These are phyloP conservation scores for Lentinula raphanica DNA, from an alignment of 768 basidiomycete genomes.

Conservation along the genomic window DNA sequence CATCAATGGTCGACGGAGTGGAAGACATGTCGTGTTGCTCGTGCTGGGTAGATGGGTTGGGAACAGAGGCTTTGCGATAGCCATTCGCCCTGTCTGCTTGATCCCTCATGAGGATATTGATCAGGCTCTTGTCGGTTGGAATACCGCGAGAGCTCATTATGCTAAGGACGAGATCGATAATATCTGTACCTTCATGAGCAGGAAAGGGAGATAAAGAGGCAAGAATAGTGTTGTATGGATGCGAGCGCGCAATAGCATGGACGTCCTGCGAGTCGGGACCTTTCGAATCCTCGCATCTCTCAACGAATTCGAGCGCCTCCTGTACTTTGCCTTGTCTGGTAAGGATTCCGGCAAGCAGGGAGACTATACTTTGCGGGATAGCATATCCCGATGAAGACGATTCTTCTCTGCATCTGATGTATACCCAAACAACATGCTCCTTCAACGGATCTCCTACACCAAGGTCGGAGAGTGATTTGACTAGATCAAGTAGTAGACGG, in stretches of 20 bases:
- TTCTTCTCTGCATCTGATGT: neutral
- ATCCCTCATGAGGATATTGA: neutral
- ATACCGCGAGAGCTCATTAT: neutral
- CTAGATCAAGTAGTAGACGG: neutral
- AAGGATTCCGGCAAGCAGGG: neutral
- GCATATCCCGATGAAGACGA: neutral
- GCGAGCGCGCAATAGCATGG: neutral
- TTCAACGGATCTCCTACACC: neutral
- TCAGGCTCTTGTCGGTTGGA: neutral
- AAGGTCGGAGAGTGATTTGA: neutral
- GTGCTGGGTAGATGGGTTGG: neutral
- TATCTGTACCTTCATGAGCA: neutral
- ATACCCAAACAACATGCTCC: neutral
- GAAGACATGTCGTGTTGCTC: neutral
- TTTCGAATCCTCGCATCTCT: neutral
- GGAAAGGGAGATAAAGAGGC: neutral
- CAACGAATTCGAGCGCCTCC: neutral
- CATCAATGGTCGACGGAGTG: neutral
- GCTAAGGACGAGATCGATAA: neutral
- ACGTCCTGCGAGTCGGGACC: neutral
- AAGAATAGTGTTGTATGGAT: neutral
- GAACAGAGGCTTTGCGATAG: neutral
- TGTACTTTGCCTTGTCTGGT: neutral
- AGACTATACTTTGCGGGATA: neutral
- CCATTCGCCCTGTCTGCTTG: neutral